Conservation (phyloP, 495 filamentous ascomycete genomes). For the Hyaloscypha finlandica region DNA sequence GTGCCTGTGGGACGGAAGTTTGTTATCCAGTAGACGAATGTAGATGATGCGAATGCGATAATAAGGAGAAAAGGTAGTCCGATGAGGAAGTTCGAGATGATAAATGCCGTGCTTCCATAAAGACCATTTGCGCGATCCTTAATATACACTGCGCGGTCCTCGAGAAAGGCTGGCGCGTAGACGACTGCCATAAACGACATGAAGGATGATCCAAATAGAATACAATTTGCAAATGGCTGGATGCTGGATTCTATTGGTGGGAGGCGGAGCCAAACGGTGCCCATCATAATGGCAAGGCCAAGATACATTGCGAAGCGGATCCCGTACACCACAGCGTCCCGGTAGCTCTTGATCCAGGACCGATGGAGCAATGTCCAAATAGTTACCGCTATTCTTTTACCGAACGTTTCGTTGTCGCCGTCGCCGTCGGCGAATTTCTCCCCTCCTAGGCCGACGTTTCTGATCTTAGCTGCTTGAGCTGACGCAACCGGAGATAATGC, state of each 20-base stretch:
- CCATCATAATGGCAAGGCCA: slow-evolving; percentile 77
- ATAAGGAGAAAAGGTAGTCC: slow-evolving; percentile 74
- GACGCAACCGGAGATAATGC: slow-evolving; percentile 13
- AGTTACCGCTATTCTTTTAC: too few relatives aligned
- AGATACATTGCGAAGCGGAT: slow-evolving; percentile 81
- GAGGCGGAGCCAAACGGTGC: slow-evolving; percentile 80
- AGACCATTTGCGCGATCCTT: slow-evolving; percentile 83
- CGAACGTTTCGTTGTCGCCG: too few relatives aligned
- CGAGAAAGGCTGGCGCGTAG: slow-evolving; percentile 77
- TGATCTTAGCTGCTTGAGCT: background rate
- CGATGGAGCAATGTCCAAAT: slow-evolving; percentile 57
- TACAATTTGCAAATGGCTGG: slow-evolving; percentile 75
- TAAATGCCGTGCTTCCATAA: slow-evolving; percentile 68
- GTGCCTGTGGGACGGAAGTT: slow-evolving; percentile 66
- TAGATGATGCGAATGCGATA: slow-evolving; percentile 69
- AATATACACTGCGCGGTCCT: slow-evolving; percentile 69
- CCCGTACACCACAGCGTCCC: slow-evolving; percentile 77
- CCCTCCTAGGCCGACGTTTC: background rate
- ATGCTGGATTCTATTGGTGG: slow-evolving; percentile 63
- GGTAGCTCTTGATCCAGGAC: slow-evolving; percentile 74
- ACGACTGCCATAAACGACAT: slow-evolving; percentile 90
- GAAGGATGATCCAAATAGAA: slow-evolving; percentile 80
- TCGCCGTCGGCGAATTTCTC: too few relatives aligned
- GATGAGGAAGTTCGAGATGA: slow-evolving; percentile 78
- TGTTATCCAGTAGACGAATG: slow-evolving; percentile 74